A percentile compares a stretch with the other conserved stretches of the same genome.
phyloP scores from a whole-genome alignment of 2,329 filamentous ascomycete species.

The Talaromyces sp. region DNA sequence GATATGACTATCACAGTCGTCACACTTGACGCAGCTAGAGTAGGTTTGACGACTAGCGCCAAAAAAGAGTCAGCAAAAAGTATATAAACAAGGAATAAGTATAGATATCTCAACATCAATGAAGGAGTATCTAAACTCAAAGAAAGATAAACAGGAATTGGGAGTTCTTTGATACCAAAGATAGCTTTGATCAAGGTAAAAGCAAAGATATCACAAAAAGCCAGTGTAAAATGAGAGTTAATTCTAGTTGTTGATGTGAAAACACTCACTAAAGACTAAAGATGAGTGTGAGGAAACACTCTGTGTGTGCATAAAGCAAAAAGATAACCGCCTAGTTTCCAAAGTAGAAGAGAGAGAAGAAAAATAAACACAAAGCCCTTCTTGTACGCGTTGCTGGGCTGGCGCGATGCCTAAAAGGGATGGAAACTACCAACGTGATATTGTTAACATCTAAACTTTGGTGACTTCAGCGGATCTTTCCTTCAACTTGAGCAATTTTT shows the following conservation, averaged over 20 bases:
- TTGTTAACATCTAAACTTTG: background rate
- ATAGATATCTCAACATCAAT: background rate
- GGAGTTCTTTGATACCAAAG: background rate
- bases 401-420: constrained; percentile 4
- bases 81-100: background rate
- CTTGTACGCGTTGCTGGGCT: background rate
- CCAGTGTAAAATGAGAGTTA: background rate
- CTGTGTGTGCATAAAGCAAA: background rate
- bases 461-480: background rate
- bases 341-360: background rate
- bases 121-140: background rate
- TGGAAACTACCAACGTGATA: background rate
- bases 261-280: background rate
- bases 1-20: background rate
- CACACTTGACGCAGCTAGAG: background rate
- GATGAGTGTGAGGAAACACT: background rate
- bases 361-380: background rate
- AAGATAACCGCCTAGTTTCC: background rate
- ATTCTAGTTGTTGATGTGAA: background rate
- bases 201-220: background rate
- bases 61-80: background rate
- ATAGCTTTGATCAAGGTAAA: background rate
- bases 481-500: background rate
- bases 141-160: background rate
- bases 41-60: background rate